Base-by-base conservation (phyloP, 768 basidiomycete genomes). In the Favolaschia claudopus region DNA sequence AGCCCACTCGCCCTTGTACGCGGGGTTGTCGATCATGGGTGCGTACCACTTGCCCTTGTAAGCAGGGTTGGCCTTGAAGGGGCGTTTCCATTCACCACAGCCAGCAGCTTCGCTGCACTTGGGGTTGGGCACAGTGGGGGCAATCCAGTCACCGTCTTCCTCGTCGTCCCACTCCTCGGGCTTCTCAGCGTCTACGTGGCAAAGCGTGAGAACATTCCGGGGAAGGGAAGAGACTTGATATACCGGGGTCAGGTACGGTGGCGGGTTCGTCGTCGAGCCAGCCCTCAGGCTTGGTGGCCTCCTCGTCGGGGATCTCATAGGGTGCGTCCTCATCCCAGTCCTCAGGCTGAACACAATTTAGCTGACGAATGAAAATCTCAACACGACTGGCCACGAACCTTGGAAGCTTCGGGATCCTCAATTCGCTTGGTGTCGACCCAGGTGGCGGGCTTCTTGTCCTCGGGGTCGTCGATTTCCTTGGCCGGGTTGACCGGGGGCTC, bases 161-260 rank as follows among this genome's bases (percentile, higher is more conserved):
- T 98, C 97, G 67, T 98, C 96, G 69, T 97, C 95, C 97, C 97
- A 99, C 75, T 99, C 97, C 72, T 99, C 97, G 7, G 97, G 97
- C 81, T 97, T 98, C 76, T 89, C 86, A 36, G 92, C 86, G 64
- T 94, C 92, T 87, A 55, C 3, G 65, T n/a, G 34, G 27, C 43
- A 42, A 15, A 19, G 24, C n/a, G 38, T 43, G 32, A 60, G 34
- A 4, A 42, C 15, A 8, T 36, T 1, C 9, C 29, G 32, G 25
- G 17, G 31, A n/a, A 2, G 22, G 22, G 17, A 27, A 12, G 4
- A 32, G 42, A 45, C 31, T 20, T 37, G 19, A 67, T 79, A 64
- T 61, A 91, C 90, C 90, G 60, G 97, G 96, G 71, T 99, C 97
- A 44, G 95, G 86, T 67, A 97, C 84, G 44, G 77, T 82, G 55